Percentiles rank a stretch among this genome's conserved stretches.
phyloP scores from a whole-genome alignment of 495 filamentous ascomycete species.

The Penicillium canariense region DNA sequence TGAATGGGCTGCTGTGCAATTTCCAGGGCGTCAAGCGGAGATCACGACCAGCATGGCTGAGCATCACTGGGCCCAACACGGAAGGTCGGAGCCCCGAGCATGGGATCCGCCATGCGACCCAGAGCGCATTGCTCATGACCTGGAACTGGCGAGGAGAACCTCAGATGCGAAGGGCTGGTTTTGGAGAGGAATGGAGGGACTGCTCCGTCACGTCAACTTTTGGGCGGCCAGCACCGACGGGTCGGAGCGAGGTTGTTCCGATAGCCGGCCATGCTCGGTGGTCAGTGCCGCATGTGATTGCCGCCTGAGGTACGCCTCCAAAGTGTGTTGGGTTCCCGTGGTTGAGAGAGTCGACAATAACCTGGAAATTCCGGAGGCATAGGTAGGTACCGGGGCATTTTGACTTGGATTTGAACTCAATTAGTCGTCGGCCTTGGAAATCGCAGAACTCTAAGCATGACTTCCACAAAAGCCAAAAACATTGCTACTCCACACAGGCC shows the following conservation, averaged over 20 bases:
- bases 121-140: constrained; percentile 50
- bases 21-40: constrained; percentile 24
- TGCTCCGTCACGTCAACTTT: neutral
- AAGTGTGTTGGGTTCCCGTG: too few species aligned
- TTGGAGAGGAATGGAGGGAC: neutral
- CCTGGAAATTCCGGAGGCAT: too few species aligned
- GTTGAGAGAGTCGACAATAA: too few species aligned
- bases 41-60: constrained; percentile 15
- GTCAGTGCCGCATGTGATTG: too few species aligned
- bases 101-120: constrained; percentile 45
- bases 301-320: too few species aligned
- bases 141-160: constrained; percentile 20
- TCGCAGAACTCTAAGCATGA: too few species aligned
- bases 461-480: too few species aligned
- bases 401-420: too few species aligned
- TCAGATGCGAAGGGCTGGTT: neutral
- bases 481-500: too few species aligned
- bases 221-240: constrained; percentile 7
- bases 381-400: too few species aligned
- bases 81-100: constrained; percentile 40
- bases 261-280: constrained; percentile 1
- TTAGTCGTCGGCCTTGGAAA: too few species aligned
- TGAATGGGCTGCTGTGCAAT: constrained; percentile 16
- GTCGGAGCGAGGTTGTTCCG: constrained; percentile 17
- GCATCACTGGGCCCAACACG: constrained; percentile 20